These are phyloP conservation scores for Cystobasidium sp. DNA, from an alignment of 1,284 basidiomycete species.

Conservation along the genomic window DNA sequence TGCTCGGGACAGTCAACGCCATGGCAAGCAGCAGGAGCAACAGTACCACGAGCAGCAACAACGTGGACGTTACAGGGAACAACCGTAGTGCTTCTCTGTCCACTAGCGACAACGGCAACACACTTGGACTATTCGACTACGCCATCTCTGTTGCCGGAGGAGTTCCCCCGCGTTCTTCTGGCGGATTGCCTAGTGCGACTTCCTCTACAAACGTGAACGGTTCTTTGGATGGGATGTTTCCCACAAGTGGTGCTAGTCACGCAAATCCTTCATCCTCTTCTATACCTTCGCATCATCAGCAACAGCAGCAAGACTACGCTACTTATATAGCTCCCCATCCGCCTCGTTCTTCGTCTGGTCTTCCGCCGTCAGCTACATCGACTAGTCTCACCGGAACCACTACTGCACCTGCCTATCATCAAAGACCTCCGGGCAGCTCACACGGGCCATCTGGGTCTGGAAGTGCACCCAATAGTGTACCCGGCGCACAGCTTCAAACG, in stretches of 20 bases:
- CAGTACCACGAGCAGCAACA: conserved; percentile 3
- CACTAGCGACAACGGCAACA: neutral
- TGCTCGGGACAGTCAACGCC: neutral
- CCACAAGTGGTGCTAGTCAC: too few species aligned
- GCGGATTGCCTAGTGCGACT: conserved; percentile 5
- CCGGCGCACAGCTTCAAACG: neutral
- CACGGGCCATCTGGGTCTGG: neutral
- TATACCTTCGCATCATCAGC: too few species aligned
- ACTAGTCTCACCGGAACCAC: too few species aligned
- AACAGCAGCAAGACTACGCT: too few species aligned
- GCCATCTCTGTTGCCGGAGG: neutral
- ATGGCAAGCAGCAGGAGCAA: neutral
- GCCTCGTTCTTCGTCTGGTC: neutral
- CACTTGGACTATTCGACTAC: neutral
- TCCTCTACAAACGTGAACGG: neutral
- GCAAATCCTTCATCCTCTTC: too few species aligned
- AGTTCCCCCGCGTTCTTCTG: conserved; percentile 3
- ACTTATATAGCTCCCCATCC: neutral
- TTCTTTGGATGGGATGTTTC: too few species aligned
- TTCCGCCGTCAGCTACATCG: neutral
- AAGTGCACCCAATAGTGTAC: too few species aligned
- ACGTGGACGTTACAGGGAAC: neutral
- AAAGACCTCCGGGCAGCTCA: conserved; percentile 4
- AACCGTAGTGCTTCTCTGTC: neutral
- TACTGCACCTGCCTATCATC: neutral